Evolutionary conservation across 2,329 filamentous ascomycete species (phyloP), one percentile per base, ranked within the genome.

Genomic region (Huntiella bhutanensis): DNA sequence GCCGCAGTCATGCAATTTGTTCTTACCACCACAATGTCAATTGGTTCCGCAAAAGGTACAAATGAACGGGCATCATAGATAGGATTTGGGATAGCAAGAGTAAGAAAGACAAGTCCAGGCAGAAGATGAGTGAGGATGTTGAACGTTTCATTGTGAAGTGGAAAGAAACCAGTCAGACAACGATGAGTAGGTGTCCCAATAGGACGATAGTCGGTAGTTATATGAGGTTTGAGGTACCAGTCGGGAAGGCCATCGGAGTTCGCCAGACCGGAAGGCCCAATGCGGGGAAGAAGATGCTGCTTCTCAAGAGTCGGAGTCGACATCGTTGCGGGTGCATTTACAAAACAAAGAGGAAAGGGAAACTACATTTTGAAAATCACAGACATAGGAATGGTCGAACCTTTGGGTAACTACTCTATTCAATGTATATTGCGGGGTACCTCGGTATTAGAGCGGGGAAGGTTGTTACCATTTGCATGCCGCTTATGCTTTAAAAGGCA

Each of bases 91-190:
- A 49, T 53, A 48, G 63, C 56, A 15, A 56, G 55, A 5, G 60
- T 36, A 4, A 62, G 45, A 46, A 59, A 59, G 16, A 58, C 15
- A 2, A 66, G 36, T 8, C 59, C 64, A 0, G 68, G 67, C 2
- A 71, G 51, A 4, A 71, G 57, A 52, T 61, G 58, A 11, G 57
- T 53, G 51, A 54, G 58, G 49, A 60, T 60, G 51, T 60, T 60
- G 49, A 56, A 49, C 3, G 57, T 54, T 48, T 61, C 57, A 49
- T 60, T 61, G 52, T 61, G 58, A 11, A 60, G 34, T 52, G 65
- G 63, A 2, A 54, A 50, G 57, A 59, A 62, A 46, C 64, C 68
- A 19, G 52, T 44, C 43, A 68, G 53, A 46, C 59, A 69, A 2
- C 41, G 47, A 17, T 51, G 53, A 1, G 65, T 68, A 44, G 57